phyloP scores from a whole-genome alignment of 176 grass and related monocot genomes.

The Themeda triandra region DNA sequence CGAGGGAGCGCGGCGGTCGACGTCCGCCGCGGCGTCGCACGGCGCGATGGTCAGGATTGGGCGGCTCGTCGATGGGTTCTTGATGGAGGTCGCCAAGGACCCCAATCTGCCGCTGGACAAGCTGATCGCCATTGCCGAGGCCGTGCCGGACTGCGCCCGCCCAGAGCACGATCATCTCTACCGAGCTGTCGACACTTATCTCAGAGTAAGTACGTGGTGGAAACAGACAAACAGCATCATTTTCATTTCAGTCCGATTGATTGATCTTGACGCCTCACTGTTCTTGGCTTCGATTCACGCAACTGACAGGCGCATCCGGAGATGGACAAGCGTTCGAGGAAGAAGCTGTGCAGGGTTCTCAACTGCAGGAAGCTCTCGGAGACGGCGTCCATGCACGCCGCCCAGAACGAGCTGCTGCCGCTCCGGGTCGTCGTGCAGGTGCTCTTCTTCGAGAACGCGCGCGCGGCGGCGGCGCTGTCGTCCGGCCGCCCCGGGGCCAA shows the following conservation, averaged over 20 bases:
- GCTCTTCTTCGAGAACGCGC: constrained; percentile 85
- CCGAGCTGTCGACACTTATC: constrained; percentile 76
- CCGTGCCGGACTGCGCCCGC: constrained; percentile 70
- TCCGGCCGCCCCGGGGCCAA: background rate
- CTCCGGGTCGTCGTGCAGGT: constrained; percentile 78
- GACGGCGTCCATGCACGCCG: constrained; percentile 62
- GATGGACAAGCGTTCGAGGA: constrained; percentile 57
- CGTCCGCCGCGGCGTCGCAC: constrained; percentile 51
- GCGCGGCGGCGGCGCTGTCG: constrained; percentile 23
- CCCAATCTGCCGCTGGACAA: constrained; percentile 66
- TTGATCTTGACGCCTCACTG: background rate
- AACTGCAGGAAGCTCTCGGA: constrained; percentile 83
- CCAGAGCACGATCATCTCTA: constrained; percentile 85
- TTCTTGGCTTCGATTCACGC: background rate
- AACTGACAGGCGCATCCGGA: constrained; percentile 47
- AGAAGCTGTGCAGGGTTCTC: constrained; percentile 65
- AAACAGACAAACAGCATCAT: background rate
- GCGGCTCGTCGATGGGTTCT: constrained; percentile 70
- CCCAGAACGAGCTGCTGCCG: constrained; percentile 73
- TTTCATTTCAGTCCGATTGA: background rate
- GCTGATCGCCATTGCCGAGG: constrained; percentile 68
- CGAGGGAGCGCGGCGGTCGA: constrained; percentile 49
- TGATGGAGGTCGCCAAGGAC: constrained; percentile 65
- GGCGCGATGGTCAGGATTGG: constrained; percentile 65
- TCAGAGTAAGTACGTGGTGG: constrained; percentile 71